These are phyloP conservation scores for Echria macrotheca DNA, from an alignment of 495 filamentous ascomycete genomes.

Conservation along the genomic window DNA sequence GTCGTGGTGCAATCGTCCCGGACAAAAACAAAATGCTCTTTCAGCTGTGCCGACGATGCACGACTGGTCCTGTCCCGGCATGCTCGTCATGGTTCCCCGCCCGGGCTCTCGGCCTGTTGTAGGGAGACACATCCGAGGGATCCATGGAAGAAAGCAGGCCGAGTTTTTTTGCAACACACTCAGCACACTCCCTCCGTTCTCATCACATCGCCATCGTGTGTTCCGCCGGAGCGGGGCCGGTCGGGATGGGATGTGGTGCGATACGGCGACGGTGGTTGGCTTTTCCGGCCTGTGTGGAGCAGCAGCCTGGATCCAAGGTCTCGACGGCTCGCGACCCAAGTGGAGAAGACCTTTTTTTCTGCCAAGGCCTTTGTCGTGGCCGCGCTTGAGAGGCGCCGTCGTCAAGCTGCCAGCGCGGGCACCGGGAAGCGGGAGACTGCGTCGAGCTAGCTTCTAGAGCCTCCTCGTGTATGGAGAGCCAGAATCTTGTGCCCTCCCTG, in stretches of 20 bases:
- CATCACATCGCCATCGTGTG: neutral
- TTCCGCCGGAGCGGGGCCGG: constrained; percentile 1
- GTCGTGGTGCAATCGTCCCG: constrained; percentile 10
- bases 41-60: constrained; percentile 13
- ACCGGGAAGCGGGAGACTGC: constrained; percentile 10
- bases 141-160: neutral
- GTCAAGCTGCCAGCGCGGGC: neutral
- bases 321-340: constrained; percentile 8
- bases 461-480: constrained; percentile 4
- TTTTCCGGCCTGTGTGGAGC: constrained; percentile 2
- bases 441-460: constrained; percentile 4
- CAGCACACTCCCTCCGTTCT: neutral
- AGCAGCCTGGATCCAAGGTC: constrained; percentile 1
- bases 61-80: constrained; percentile 11
- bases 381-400: constrained; percentile 17
- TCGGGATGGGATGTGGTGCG: neutral
- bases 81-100: constrained; percentile 11
- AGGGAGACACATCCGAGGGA: neutral
- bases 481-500: neutral
- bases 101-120: constrained; percentile 9
- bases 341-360: neutral
- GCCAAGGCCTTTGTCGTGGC: constrained; percentile 21
- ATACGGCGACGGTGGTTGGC: constrained; percentile 5
- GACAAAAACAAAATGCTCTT: constrained; percentile 1
- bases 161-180: neutral